Conservation (phyloP, 306 rosid genomes). For the Amphicarpaea edgeworthii region DNA sequence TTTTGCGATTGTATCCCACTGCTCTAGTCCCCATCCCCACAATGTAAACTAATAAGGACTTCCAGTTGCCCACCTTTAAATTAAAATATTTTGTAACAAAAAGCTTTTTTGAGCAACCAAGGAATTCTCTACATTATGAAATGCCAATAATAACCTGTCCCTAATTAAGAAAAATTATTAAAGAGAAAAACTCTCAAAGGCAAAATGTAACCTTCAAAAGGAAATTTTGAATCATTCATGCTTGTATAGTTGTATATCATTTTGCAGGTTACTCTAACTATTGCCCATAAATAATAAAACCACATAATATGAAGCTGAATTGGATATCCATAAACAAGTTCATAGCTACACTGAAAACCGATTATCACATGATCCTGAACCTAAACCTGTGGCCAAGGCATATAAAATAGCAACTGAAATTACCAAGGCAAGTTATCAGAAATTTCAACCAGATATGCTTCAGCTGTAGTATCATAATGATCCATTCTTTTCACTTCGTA, state of each 20-base stretch:
- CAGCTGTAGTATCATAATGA: not conserved
- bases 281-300: not conserved
- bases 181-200: not conserved
- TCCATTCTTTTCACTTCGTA: not conserved
- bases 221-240: not conserved
- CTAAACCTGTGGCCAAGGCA: not conserved
- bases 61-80: not conserved
- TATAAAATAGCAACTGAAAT: conserved; percentile 14
- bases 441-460: conserved; percentile 8
- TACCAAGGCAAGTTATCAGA: conserved; percentile 5
- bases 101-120: not conserved
- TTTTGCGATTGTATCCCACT: not conserved
- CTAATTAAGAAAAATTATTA: not conserved
- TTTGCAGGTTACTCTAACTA: not conserved
- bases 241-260: not conserved
- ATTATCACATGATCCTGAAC: not conserved
- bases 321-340: not conserved
- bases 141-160: not conserved
- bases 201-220: not conserved
- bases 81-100: not conserved
- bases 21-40: not conserved
- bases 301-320: conserved; percentile 13
- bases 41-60: not conserved
- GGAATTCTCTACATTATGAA: not conserved
- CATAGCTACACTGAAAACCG: not conserved